These are phyloP conservation scores for Starmerella potacharoeniae DNA, from an alignment of 805 yeast species.

Conservation along the genomic window DNA sequence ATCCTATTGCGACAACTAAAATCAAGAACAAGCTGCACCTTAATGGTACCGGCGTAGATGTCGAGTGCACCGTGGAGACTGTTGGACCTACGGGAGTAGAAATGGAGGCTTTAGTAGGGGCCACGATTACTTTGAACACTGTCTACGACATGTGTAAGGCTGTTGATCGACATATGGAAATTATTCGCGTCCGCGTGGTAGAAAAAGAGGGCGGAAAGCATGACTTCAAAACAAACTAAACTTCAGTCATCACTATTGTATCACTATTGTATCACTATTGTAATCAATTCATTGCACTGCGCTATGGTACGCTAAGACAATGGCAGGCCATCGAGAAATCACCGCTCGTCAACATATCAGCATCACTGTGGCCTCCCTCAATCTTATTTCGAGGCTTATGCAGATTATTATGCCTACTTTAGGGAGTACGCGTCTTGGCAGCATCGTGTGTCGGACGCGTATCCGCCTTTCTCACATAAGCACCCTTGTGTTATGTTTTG, in stretches of 20 bases:
- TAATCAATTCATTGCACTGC: too few species aligned
- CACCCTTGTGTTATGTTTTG: background rate
- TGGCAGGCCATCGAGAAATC: too few species aligned
- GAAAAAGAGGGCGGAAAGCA: constrained; percentile 38
- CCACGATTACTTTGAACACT: constrained; percentile 35
- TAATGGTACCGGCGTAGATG: constrained; percentile 25
- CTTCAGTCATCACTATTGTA: too few species aligned
- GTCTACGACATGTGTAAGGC: constrained; percentile 52
- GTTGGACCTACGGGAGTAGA: constrained; percentile 46
- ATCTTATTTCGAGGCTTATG: too few species aligned
- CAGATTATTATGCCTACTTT: background rate
- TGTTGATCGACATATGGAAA: constrained; percentile 39
- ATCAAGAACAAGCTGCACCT: constrained; percentile 30
- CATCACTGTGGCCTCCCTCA: too few species aligned
- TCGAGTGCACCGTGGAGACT: constrained; percentile 35
- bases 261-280: too few species aligned
- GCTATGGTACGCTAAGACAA: too few species aligned
- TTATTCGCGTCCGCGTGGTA: constrained; percentile 32
- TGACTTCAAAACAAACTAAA: constrained; percentile 22
- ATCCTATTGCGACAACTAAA: constrained; percentile 37
- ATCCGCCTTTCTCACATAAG: background rate
- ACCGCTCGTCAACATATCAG: too few species aligned
- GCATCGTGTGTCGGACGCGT: background rate
- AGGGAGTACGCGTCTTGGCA: background rate
- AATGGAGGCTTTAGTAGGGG: constrained; percentile 46